Evolutionary conservation across 2,329 filamentous ascomycete genomes (phyloP).

Genomic region (Gaeumannomyces sp.): DNA sequence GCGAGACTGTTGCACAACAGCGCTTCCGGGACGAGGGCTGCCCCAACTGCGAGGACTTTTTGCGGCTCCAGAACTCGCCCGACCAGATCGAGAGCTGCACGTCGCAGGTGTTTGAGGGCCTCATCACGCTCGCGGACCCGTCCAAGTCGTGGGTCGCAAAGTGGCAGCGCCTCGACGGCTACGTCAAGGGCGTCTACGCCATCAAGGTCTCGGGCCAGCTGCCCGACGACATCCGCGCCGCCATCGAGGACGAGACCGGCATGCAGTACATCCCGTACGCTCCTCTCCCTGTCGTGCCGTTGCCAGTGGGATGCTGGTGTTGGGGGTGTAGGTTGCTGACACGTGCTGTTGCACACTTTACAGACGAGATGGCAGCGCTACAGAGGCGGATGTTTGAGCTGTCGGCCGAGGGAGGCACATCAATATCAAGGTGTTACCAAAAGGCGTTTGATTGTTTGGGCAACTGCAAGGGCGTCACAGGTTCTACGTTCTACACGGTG

Average conservation of each 20-base stretch:
- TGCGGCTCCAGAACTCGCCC: conserved; percentile 70
- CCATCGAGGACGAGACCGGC: conserved; percentile 57
- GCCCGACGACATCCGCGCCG: conserved; percentile 56
- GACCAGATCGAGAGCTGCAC: conserved; percentile 91
- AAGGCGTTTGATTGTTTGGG: neutral
- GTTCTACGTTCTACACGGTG: neutral
- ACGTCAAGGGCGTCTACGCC: conserved; percentile 85
- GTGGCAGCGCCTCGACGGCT: conserved; percentile 87
- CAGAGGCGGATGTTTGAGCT: conserved; percentile 33
- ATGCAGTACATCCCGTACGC: conserved; percentile 62
- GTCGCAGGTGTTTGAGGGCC: conserved; percentile 89
- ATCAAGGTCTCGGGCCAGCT: conserved; percentile 85
- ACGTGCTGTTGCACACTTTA: conserved; percentile 10
- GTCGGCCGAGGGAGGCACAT: conserved; percentile 10
- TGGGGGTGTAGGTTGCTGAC: conserved; percentile 4
- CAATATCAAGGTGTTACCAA: neutral
- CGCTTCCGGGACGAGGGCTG: conserved; percentile 84
- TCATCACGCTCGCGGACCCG: conserved; percentile 83
- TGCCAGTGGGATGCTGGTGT: neutral
- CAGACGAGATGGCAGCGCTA: conserved; percentile 51
- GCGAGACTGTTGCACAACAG: conserved; percentile 32
- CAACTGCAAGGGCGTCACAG: neutral
- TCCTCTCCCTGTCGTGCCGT: neutral
- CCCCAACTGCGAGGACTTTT: conserved; percentile 92
- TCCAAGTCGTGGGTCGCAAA: conserved; percentile 87